Evolutionary conservation across 2,329 filamentous ascomycete species (phyloP).

Genomic region (Ceratocystis diversiconidia): DNA sequence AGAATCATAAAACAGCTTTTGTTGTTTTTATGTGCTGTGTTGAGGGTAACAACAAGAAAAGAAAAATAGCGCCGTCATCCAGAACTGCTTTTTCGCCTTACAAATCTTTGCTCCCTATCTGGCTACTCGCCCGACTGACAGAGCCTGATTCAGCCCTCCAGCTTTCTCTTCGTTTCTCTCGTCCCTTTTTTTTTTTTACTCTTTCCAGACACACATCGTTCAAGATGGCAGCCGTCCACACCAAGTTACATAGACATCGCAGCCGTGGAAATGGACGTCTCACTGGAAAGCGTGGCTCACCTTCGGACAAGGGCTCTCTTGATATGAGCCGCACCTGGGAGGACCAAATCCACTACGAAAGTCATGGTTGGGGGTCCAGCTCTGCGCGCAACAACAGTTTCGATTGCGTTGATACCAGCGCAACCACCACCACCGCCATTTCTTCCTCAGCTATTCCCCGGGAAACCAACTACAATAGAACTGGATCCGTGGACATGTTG

Average conservation of each 20-base stretch:
- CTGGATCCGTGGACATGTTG: background rate
- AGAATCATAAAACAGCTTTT: slow-evolving; percentile 2
- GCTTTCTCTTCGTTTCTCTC: slow-evolving; percentile 8
- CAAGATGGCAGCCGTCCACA: slow-evolving; percentile 21
- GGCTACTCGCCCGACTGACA: background rate
- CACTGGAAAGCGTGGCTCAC: slow-evolving; percentile 43
- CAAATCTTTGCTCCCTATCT: background rate
- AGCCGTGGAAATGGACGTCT: slow-evolving; percentile 15
- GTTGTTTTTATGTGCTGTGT: slow-evolving; percentile 6
- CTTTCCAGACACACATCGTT: slow-evolving; percentile 19
- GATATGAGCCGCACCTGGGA: slow-evolving; percentile 48
- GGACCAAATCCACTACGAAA: slow-evolving; percentile 34
- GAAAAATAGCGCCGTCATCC: background rate
- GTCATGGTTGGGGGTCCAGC: slow-evolving; percentile 25
- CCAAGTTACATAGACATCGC: slow-evolving; percentile 20
- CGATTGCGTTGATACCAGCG: slow-evolving; percentile 28
- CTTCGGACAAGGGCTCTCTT: slow-evolving; percentile 48
- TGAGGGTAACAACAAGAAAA: background rate
- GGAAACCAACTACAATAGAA: slow-evolving; percentile 13
- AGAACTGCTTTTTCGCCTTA: background rate
- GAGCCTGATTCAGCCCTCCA: background rate
- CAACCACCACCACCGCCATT: slow-evolving; percentile 22
- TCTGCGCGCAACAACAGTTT: slow-evolving; percentile 33
- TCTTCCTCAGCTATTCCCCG: slow-evolving; percentile 6
- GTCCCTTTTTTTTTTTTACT: slow-evolving; percentile 19